phyloP scores from a whole-genome alignment of 176 grass and related monocot species.

The Secale cereale region DNA sequence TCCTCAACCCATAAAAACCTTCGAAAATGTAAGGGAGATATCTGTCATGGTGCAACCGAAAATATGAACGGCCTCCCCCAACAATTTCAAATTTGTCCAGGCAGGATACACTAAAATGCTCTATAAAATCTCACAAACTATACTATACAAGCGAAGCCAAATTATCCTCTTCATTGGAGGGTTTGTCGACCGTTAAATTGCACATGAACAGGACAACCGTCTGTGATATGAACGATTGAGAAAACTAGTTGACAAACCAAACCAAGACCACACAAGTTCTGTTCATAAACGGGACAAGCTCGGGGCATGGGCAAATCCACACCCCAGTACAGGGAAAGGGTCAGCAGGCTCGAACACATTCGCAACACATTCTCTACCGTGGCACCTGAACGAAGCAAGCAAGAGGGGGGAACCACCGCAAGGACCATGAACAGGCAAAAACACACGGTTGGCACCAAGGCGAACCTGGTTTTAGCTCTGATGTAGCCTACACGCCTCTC shows the following conservation, averaged over 20 bases:
- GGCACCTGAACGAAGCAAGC: constrained; percentile 6
- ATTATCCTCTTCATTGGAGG: neutral
- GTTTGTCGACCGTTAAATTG: neutral
- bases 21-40: too few relatives aligned
- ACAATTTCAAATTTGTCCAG: too few relatives aligned
- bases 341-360: constrained; percentile 23
- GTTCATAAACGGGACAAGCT: constrained; percentile 27
- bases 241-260: constrained; percentile 26
- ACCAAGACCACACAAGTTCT: constrained; percentile 35
- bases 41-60: too few relatives aligned
- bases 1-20: too few relatives aligned
- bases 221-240: neutral
- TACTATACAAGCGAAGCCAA: constrained; percentile 23
- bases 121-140: neutral
- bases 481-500: neutral
- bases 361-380: constrained; percentile 9
- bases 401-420: neutral
- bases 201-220: constrained; percentile 7
- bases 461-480: constrained; percentile 23
- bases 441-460: neutral
- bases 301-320: constrained; percentile 7
- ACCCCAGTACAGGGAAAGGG: neutral
- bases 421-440: constrained; percentile 1
- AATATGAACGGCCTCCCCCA: too few relatives aligned
- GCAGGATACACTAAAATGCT: too few relatives aligned